These are phyloP conservation scores for Blastosporella zonata DNA, from an alignment of 1,284 basidiomycete genomes.

Conservation along the genomic window DNA sequence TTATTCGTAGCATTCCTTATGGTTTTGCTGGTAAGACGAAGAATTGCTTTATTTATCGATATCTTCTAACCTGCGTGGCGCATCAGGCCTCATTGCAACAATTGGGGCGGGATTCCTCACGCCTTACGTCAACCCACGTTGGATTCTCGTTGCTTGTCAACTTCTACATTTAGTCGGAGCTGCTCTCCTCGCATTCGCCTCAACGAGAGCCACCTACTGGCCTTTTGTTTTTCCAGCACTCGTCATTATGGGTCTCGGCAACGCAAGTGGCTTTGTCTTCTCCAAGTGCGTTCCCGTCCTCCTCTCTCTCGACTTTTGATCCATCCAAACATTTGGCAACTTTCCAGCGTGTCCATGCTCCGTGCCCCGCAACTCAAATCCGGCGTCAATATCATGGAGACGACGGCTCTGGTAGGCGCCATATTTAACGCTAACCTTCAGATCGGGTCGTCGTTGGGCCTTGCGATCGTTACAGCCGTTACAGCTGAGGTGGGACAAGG, in stretches of 20 bases:
- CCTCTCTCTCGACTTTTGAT: neutral
- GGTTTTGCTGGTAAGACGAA: conserved; percentile 6
- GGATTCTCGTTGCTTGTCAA: conserved; percentile 13
- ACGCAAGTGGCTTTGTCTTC: conserved; percentile 16
- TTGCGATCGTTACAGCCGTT: conserved; percentile 17
- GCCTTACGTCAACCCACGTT: conserved; percentile 13
- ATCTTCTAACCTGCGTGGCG: neutral
- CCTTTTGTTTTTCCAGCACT: conserved; percentile 13
- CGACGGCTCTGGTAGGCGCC: conserved; percentile 17
- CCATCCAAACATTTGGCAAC: neutral
- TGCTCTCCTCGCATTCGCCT: conserved; percentile 13
- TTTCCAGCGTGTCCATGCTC: conserved; percentile 18
- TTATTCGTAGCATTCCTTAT: conserved; percentile 13
- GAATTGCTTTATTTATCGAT: neutral
- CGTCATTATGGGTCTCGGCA: conserved; percentile 10
- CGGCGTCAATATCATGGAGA: conserved; percentile 11
- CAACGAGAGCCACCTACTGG: conserved; percentile 15
- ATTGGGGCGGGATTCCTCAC: conserved; percentile 11
- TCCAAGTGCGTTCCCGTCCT: conserved; percentile 14
- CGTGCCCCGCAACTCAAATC: conserved; percentile 15
- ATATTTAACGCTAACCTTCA: conserved; percentile 19
- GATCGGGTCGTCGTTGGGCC: conserved; percentile 16
- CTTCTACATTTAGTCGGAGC: conserved; percentile 11
- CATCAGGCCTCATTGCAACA: conserved; percentile 12
- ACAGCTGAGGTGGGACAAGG: neutral